These are phyloP conservation scores for Funneliformis geosporum DNA, from an alignment of 192 early-diverging fungal species.

Conservation along the genomic window DNA sequence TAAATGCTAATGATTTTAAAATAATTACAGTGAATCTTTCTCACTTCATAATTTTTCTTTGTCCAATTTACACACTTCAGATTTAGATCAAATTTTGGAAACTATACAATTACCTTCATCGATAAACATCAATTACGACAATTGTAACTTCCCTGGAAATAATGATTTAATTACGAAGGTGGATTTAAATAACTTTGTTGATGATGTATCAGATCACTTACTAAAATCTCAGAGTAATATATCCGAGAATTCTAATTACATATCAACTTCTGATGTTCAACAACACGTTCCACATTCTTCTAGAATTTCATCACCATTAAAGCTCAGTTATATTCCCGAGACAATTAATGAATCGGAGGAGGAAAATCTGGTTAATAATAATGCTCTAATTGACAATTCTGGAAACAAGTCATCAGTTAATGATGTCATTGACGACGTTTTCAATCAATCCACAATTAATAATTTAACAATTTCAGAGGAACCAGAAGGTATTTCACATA, in stretches of 20 bases:
- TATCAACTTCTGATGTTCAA: not conserved
- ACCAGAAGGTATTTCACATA: not conserved
- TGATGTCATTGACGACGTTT: not conserved
- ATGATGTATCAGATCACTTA: not conserved
- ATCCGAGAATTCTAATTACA: not conserved
- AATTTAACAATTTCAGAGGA: not conserved
- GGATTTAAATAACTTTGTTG: not conserved
- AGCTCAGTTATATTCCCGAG: not conserved
- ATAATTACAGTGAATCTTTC: not conserved
- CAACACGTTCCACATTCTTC: not conserved
- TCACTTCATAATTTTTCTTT: not conserved
- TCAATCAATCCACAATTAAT: not conserved
- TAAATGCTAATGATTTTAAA: not conserved
- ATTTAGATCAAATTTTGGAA: not conserved
- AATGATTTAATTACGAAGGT: not conserved
- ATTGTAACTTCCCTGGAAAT: not conserved
- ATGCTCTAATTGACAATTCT: not conserved
- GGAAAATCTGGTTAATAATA: not conserved
- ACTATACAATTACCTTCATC: not conserved
- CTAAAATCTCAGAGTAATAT: not conserved
- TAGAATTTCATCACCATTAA: slow-evolving; percentile 11
- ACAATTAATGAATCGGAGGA: not conserved
- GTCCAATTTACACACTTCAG: not conserved
- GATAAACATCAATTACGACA: not conserved
- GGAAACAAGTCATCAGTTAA: not conserved